Evolutionary conservation across 2,329 filamentous ascomycete species (phyloP), one percentile per base, ranked within the genome.

Genomic region (Pezicula neosporulosa): DNA sequence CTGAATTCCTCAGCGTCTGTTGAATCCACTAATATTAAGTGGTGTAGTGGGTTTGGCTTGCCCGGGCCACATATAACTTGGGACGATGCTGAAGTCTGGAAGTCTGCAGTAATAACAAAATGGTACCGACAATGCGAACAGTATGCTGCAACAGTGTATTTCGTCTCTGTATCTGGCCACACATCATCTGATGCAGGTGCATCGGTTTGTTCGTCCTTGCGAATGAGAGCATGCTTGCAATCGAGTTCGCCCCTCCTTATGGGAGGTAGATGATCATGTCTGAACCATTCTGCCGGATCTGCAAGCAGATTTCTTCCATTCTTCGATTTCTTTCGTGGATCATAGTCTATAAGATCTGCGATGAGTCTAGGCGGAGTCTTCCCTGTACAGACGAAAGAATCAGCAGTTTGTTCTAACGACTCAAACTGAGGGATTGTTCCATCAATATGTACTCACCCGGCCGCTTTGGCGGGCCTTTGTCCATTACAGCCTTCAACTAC

Each of bases 61-160:
- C 42, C 42, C n/a, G n/a, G 21, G 3, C 42, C 42, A 28, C 42
- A 44, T n/a, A 44, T 30, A 12, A 68, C 28, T 54, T 55, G 47
- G 61, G 65, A 15, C 61, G 56, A 18, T 47, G 51, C 49, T 54
- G 51, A 18, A 21, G 44, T 39, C 64, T 69, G 70, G 57, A 79
- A 81, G 53, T 78, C 74, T 33, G 85, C 73, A 10, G 70, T 69
- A 19, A 89, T 63, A 57, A 83, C 76, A 41, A 87, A 70, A 66
- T 89, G 85, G 61, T 76, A 75, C 47, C 81, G 78, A 63, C 86
- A 89, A 53, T 72, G 73, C 50, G 73, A 68, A 66, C 86, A 89
- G 57, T 82, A 76, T 3, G 82, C 75, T 15, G 83, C 78, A 27
- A 86, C 72, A 57, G 76, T 81, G 63, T 80, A 83, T 44, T 73